phyloP scores from a whole-genome alignment of 2,329 filamentous ascomycete genomes.

The Didymella exigua region DNA sequence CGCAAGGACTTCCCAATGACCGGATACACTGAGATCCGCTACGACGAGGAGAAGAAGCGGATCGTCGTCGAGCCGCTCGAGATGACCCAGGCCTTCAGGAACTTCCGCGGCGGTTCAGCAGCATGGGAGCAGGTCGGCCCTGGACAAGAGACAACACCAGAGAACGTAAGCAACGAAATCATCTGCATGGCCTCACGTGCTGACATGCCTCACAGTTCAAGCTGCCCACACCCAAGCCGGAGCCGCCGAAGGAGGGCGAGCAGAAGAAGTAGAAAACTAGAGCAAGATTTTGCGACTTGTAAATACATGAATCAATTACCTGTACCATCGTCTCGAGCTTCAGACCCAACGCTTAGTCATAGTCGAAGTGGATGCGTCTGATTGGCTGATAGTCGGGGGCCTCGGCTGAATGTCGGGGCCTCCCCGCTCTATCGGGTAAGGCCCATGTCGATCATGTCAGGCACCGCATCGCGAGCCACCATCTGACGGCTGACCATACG shows the following conservation, averaged over 20 bases:
- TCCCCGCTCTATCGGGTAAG: neutral
- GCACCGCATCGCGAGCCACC: neutral
- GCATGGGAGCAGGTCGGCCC: conserved; percentile 71
- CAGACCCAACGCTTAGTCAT: conserved; percentile 1
- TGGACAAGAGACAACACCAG: conserved; percentile 79
- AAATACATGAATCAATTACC: conserved; percentile 45
- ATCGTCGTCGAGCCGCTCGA: conserved; percentile 98
- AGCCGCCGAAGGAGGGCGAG: conserved; percentile 82
- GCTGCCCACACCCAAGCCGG: conserved; percentile 91
- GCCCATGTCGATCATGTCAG: conserved; percentile 1
- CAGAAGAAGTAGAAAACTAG: conserved; percentile 76
- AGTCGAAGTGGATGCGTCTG: neutral
- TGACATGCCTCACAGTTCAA: conserved; percentile 68
- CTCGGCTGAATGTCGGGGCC: conserved; percentile 6
- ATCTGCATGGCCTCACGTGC: conserved; percentile 29
- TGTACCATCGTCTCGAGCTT: conserved; percentile 13
- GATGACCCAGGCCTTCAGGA: conserved; percentile 96
- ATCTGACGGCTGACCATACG: conserved; percentile 3
- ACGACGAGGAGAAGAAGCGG: conserved; percentile 99
- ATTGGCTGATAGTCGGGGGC: conserved; percentile 11
- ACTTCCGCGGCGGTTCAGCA: conserved; percentile 83
- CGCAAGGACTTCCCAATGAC: conserved; percentile 98
- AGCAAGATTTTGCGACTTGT: conserved; percentile 29
- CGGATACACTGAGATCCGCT: conserved; percentile 96
- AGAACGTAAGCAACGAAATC: conserved; percentile 52